Evolutionary conservation across 129 eudicot genomes (phyloP).

Genomic region (Flaveria brownii): DNA sequence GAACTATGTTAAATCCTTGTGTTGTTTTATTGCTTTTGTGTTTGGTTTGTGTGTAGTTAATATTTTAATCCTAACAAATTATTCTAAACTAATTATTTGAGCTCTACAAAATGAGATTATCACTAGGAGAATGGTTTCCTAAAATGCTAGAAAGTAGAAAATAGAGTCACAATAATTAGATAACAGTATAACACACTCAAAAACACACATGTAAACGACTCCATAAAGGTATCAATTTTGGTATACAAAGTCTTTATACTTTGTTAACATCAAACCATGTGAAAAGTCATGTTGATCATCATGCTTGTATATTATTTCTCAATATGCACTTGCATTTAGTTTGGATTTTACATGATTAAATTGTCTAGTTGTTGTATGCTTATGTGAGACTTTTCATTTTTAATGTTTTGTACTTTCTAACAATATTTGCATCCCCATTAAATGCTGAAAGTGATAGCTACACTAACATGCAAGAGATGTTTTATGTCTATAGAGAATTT

Average conservation of each 20-base stretch:
- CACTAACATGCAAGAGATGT: not conserved
- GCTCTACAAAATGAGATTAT: not conserved
- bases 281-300: not conserved
- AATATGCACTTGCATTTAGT: conserved; percentile 17
- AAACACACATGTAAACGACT: not conserved
- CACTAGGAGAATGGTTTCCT: not conserved
- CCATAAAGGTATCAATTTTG: not conserved
- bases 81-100: not conserved
- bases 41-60: too few species aligned
- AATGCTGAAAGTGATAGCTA: not conserved
- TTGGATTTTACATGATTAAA: not conserved
- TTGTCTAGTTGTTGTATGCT: not conserved
- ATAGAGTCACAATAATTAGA: not conserved
- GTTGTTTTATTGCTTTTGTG: too few species aligned
- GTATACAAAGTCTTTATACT: not conserved
- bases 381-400: not conserved
- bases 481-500: not conserved
- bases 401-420: not conserved
- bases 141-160: not conserved
- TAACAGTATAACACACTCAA: not conserved
- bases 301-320: not conserved
- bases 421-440: not conserved
- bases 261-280: not conserved
- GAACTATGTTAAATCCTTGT: too few species aligned
- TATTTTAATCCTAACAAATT: too few species aligned